Conservation (phyloP, 768 basidiomycete species). For the Suillus subaureus region DNA sequence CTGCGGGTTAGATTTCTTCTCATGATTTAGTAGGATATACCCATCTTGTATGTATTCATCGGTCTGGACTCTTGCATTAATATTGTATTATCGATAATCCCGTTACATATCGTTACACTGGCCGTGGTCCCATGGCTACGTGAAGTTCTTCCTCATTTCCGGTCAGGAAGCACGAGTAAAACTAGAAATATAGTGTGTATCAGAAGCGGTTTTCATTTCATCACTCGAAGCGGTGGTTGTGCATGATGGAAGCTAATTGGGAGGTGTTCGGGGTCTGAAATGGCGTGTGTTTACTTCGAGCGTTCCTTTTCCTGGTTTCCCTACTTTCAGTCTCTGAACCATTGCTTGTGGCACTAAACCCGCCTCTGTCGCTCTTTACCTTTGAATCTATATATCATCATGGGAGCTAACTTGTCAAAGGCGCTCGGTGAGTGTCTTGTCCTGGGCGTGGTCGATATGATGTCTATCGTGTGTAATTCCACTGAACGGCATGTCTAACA, state of each 20-base stretch:
- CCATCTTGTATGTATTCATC: background rate
- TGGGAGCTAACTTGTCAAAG: constrained; percentile 90
- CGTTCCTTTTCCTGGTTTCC: constrained; percentile 4
- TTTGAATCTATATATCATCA: constrained; percentile 39
- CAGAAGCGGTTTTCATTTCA: background rate
- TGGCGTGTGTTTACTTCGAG: constrained; percentile 15
- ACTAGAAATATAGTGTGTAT: background rate
- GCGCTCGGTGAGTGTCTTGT: constrained; percentile 58
- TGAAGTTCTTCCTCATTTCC: background rate
- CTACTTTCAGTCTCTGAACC: constrained; percentile 24
- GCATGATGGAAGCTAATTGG: background rate
- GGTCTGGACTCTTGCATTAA: constrained; percentile 3
- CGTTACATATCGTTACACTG: background rate
- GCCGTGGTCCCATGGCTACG: background rate
- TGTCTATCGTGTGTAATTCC: constrained; percentile 9
- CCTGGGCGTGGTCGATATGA: background rate
- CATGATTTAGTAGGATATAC: constrained; percentile 6
- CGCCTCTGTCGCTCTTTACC: constrained; percentile 67
- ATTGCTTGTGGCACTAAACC: constrained; percentile 35
- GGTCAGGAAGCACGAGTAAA: background rate
- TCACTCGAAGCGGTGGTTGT: background rate
- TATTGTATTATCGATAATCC: background rate
- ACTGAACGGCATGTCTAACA: constrained; percentile 33
- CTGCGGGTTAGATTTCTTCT: constrained; percentile 13
- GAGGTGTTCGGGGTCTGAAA: constrained; percentile 33